These are phyloP conservation scores for Kodamaea sp. DNA, from an alignment of 1,139 yeast species.

Conservation along the genomic window DNA sequence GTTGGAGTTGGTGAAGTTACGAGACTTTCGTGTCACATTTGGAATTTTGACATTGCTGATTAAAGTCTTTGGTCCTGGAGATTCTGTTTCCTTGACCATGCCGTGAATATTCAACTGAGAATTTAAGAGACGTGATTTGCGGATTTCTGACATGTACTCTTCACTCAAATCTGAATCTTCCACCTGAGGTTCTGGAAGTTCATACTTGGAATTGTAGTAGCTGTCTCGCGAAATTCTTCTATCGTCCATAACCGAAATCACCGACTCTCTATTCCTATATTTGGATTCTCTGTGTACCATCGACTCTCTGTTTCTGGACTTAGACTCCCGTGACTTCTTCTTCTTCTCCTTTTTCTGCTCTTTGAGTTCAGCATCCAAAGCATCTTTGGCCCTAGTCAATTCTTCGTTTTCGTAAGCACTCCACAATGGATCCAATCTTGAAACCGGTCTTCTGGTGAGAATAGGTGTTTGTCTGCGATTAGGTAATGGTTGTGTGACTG, in stretches of 20 bases:
- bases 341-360: constrained; percentile 20
- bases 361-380: constrained; percentile 40
- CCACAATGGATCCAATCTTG: constrained; percentile 68
- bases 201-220: constrained; percentile 26
- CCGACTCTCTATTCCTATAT: constrained; percentile 14
- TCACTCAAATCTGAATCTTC: constrained; percentile 44
- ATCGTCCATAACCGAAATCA: constrained; percentile 27
- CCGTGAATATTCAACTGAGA: constrained; percentile 43
- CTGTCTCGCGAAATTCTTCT: constrained; percentile 23
- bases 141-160: constrained; percentile 46
- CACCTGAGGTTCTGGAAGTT: constrained; percentile 41
- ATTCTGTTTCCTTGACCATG: constrained; percentile 19
- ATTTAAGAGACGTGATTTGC: constrained; percentile 45
- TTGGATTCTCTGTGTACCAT: constrained; percentile 26
- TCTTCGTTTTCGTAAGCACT: constrained; percentile 51
- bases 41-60: constrained; percentile 68
- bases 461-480: constrained; percentile 44
- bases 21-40: constrained; percentile 67
- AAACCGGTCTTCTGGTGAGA: constrained; percentile 61
- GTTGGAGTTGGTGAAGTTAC: constrained; percentile 59
- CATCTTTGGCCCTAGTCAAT: constrained; percentile 46
- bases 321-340: constrained; percentile 18
- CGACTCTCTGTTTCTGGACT: constrained; percentile 34
- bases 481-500: constrained; percentile 47
- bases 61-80: constrained; percentile 31